Percentiles rank a stretch among this genome's conserved stretches.
Conservation (phyloP, 1,139 yeast species). For the Blastobotrys capitulatus region DNA sequence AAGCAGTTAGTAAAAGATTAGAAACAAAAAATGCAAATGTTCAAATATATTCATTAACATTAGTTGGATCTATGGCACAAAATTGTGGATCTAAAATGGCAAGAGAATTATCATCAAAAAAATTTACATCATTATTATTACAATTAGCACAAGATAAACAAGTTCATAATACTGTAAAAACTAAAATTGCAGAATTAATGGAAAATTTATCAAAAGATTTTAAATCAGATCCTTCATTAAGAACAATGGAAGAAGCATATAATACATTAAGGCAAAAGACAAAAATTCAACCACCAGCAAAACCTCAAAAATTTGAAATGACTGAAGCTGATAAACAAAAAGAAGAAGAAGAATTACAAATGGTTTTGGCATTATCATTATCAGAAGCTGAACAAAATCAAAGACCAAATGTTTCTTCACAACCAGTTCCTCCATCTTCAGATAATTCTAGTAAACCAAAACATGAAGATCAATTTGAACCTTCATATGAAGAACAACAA, state of each 20-base stretch:
- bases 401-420: background rate
- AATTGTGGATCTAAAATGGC: conserved; percentile 89
- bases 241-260: conserved; percentile 60
- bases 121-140: conserved; percentile 55
- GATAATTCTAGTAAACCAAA: background rate
- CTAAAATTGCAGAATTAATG: conserved; percentile 60
- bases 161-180: conserved; percentile 65
- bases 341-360: conserved; percentile 78
- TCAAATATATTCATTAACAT: conserved; percentile 63
- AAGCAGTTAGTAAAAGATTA: conserved; percentile 48
- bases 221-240: conserved; percentile 66
- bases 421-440: conserved; percentile 8
- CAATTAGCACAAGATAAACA: conserved; percentile 50
- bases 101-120: conserved; percentile 70
- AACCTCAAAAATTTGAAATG: conserved; percentile 56
- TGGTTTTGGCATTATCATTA: conserved; percentile 72
- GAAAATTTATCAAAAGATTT: conserved; percentile 56
- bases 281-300: conserved; percentile 42
- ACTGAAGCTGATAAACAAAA: conserved; percentile 43
- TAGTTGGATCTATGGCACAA: conserved; percentile 76
- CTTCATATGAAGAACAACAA: conserved; percentile 10
- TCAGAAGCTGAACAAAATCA: conserved; percentile 41
- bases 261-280: conserved; percentile 31
- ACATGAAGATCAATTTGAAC: conserved; percentile 11
- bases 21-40: conserved; percentile 71